Conservation (phyloP, 1,139 yeast genomes). For the Lodderomyces theae region DNA sequence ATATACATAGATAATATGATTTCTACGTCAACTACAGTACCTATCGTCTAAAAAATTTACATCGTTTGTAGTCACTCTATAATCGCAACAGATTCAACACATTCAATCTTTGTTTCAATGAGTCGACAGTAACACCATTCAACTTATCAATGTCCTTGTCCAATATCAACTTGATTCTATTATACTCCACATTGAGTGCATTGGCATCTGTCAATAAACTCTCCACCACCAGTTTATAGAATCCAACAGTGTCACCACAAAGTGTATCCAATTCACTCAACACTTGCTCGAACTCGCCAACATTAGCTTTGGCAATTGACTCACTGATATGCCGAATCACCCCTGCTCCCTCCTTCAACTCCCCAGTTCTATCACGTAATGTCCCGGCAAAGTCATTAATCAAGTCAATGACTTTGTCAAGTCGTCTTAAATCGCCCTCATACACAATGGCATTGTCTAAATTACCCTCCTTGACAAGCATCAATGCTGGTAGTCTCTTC, state of each 20-base stretch:
- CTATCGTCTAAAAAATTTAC: too few relatives aligned
- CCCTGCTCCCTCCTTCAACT: slow-evolving; percentile 54
- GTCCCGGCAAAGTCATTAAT: slow-evolving; percentile 53
- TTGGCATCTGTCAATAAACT: slow-evolving; percentile 1
- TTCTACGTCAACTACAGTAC: too few relatives aligned
- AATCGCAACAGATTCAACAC: slow-evolving; percentile 36
- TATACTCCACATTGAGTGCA: slow-evolving; percentile 34
- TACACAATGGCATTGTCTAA: slow-evolving; percentile 39
- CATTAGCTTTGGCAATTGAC: slow-evolving; percentile 6
- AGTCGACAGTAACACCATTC: slow-evolving; percentile 36
- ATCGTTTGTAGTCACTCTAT: not conserved
- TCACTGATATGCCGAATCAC: slow-evolving; percentile 34
- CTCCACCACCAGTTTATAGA: slow-evolving; percentile 3
- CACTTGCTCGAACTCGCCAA: slow-evolving; percentile 9
- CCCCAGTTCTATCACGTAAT: slow-evolving; percentile 52
- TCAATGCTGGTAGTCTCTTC: slow-evolving; percentile 51
- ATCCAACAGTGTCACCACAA: slow-evolving; percentile 8
- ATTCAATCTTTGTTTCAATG: slow-evolving; percentile 48
- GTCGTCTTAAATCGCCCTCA: slow-evolving; percentile 37
- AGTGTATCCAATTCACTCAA: slow-evolving; percentile 11
- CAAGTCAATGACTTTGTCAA: slow-evolving; percentile 44
- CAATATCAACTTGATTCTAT: slow-evolving; percentile 50
- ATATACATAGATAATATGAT: too few relatives aligned
- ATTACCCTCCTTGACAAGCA: slow-evolving; percentile 45
- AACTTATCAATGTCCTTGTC: slow-evolving; percentile 33